Evolutionary conservation across 192 early-diverging fungal species (phyloP).

Genomic region (Lunasporangiospora selenospora): DNA sequence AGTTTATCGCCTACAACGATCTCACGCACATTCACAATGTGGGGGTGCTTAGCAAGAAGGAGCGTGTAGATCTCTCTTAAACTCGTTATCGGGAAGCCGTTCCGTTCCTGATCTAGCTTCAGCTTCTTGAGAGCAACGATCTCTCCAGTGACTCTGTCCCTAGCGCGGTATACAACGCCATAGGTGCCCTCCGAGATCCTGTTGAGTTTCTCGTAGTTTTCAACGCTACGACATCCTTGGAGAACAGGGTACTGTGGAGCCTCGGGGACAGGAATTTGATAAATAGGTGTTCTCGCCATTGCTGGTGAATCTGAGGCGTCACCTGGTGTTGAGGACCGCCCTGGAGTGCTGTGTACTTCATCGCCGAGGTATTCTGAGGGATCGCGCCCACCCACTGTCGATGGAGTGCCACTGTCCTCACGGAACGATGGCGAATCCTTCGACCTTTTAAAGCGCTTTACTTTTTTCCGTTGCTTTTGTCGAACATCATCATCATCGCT

Average conservation of each 20-base stretch:
- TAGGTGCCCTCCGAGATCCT: conserved; percentile 97
- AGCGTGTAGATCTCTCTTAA: conserved; percentile 81
- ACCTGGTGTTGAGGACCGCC: neutral
- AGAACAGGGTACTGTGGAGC: conserved; percentile 56
- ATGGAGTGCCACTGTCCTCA: conserved; percentile 37
- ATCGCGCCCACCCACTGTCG: too few relatives aligned
- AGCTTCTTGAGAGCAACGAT: conserved; percentile 64
- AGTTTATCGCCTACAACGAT: conserved; percentile 73
- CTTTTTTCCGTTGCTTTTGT: conserved; percentile 13
- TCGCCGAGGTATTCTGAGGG: too few relatives aligned
- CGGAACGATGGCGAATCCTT: conserved; percentile 29
- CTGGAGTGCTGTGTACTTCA: neutral
- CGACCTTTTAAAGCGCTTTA: conserved; percentile 35
- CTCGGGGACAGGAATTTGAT: conserved; percentile 25
- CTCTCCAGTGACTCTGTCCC: conserved; percentile 81
- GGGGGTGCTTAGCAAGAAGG: conserved; percentile 78
- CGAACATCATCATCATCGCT: conserved; percentile 37
- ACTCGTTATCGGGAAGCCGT: conserved; percentile 82
- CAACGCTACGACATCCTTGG: conserved; percentile 71
- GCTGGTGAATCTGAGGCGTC: neutral
- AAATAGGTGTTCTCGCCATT: conserved; percentile 1
- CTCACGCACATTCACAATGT: conserved; percentile 84
- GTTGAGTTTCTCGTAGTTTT: conserved; percentile 93
- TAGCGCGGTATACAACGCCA: conserved; percentile 94
- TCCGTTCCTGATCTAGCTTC: conserved; percentile 63